Percentiles rank a stretch among this genome's conserved stretches.
These are phyloP conservation scores for Myriosclerotinia duriaeana DNA, from an alignment of 2,329 filamentous ascomycete genomes.

Conservation along the genomic window DNA sequence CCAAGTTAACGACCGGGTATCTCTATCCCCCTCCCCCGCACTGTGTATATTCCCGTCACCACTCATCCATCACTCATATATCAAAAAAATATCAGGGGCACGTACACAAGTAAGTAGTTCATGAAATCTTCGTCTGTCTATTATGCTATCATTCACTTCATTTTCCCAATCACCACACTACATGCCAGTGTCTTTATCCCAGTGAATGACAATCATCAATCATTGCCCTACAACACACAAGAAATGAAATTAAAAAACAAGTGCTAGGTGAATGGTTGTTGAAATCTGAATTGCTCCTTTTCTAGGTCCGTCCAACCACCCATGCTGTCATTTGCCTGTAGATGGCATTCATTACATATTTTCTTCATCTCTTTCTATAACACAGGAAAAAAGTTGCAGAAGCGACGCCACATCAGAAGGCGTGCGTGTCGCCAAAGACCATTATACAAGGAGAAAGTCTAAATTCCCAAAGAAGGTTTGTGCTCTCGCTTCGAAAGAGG, in stretches of 20 bases:
- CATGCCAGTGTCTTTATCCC: constrained; percentile 10
- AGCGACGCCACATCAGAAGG: neutral
- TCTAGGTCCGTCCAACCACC: constrained; percentile 18
- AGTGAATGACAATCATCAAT: constrained; percentile 18
- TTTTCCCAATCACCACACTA: constrained; percentile 16
- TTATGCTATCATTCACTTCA: constrained; percentile 20
- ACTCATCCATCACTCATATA: neutral
- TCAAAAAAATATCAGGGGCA: neutral
- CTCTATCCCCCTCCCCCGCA: neutral
- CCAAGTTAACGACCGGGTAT: neutral
- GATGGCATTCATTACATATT: constrained; percentile 17
- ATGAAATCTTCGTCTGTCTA: constrained; percentile 20
- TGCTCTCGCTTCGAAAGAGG: constrained; percentile 19
- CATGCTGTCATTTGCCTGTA: constrained; percentile 5
- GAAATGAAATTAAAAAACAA: constrained; percentile 17
- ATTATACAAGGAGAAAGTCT: constrained; percentile 20
- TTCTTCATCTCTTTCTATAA: constrained; percentile 12
- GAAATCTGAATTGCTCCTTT: constrained; percentile 14
- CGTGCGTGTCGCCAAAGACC: constrained; percentile 10
- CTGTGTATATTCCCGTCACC: neutral
- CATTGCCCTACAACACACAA: constrained; percentile 30
- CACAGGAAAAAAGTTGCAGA: constrained; percentile 5
- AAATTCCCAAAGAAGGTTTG: constrained; percentile 29
- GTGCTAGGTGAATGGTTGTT: constrained; percentile 10
- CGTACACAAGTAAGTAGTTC: constrained; percentile 2